Base-by-base conservation (phyloP, 2,329 filamentous ascomycete species). In the Phaeosphaeriaceae sp. region DNA sequence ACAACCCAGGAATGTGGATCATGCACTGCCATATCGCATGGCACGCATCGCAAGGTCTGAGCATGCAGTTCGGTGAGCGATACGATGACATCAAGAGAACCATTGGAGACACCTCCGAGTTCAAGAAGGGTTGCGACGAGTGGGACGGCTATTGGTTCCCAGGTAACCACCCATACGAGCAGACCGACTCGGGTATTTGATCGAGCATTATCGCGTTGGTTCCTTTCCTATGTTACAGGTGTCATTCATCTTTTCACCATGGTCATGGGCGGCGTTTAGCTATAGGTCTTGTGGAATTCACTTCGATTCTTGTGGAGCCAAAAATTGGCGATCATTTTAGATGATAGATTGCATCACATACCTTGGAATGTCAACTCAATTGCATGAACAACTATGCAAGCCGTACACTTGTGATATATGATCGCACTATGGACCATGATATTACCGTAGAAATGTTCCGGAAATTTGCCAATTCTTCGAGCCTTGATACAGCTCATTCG, bases 51-150 rank as follows among this genome's bases (percentile, higher is more conserved):
- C 73, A 77, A 44, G 75, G 75, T 1, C 77, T 89, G 19, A 80
- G 78, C 7, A 73, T 86, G 33, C 82, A 86, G 68, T 85, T 86
- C 64, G 62, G 86, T 10, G 85, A 84, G 66, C 62, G 68, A 11
- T 70, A 65, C 51, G 54, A 59, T 15, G 68, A 71, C n/a, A 20
- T 55, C 53, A 52, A 51, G 31, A 57, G 59, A 2, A 52, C 42
- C 1, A 62, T 75, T 48, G 70, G 70, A 1, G 65, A 67, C 49
- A 60, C 54, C 2, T 46, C 51, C n/a, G 66, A 42, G 1, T 65
- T 75, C 20, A 68, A 65, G 49, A 49, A 68, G 11, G 73, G 70
- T 0, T 77, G 75, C 48, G 58, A 58, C 25, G 69, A 70, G 40
- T 77, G 75, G 75, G 69, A 72, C 48, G 51, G 59, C 1, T 77